Evolutionary conservation across 106 monocot genomes (phyloP).

Genomic region (Posidonia australis): DNA sequence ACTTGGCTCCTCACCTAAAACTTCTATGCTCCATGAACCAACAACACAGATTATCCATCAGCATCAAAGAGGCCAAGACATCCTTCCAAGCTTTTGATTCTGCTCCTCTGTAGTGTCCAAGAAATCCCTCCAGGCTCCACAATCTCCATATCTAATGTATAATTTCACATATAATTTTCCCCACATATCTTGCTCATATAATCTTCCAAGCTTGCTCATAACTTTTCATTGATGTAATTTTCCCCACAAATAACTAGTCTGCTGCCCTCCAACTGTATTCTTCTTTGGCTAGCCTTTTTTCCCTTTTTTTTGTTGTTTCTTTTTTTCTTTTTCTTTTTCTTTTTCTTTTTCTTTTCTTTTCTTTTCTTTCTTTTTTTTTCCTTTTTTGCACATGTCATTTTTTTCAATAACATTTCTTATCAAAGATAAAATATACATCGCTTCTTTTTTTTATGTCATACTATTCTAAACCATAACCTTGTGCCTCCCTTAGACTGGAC

Average conservation of each 20-base stretch:
- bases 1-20: constrained; percentile 1
- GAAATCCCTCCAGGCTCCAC: no score
- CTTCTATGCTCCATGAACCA: background rate
- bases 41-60: constrained; percentile 9
- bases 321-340: constrained; percentile 5
- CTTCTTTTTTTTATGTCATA: constrained; percentile 3
- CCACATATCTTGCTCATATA: background rate
- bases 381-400: no score
- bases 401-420: background rate
- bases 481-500: constrained; percentile 9
- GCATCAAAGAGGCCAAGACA: background rate
- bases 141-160: no score
- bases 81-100: background rate
- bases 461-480: constrained; percentile 6
- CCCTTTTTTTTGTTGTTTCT: constrained; percentile 2
- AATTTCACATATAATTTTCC: background rate
- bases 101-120: background rate
- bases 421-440: background rate
- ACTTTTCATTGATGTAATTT: background rate
- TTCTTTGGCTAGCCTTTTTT: no score
- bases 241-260: constrained; percentile 1
- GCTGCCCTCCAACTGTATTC: background rate
- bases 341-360: constrained; percentile 1
- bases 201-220: background rate
- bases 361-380: background rate